phyloP scores from a whole-genome alignment of 2,329 filamentous ascomycete species.

The Nothomitra cinnamomea region DNA sequence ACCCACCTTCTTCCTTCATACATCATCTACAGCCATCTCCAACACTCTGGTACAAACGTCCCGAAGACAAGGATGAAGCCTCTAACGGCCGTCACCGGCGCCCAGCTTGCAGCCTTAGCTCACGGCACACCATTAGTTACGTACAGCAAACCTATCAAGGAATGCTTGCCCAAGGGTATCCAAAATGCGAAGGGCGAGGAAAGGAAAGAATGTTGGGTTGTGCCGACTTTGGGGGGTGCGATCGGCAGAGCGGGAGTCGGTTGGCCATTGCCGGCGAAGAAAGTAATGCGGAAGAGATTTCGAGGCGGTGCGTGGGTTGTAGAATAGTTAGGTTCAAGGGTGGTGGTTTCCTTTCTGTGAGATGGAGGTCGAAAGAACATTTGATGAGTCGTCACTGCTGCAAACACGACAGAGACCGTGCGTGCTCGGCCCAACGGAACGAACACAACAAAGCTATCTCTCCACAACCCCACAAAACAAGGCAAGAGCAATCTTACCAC shows the following conservation, averaged over 20 bases:
- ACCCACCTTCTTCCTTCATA: conserved; percentile 67
- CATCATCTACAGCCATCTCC: conserved; percentile 73
- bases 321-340: background rate
- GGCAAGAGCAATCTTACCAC: too few species aligned
- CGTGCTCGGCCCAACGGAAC: too few species aligned
- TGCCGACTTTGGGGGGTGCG: conserved; percentile 59
- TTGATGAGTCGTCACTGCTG: too few species aligned
- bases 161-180: conserved; percentile 39
- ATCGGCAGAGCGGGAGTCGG: conserved; percentile 45
- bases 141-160: conserved; percentile 84
- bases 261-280: conserved; percentile 75
- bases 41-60: conserved; percentile 44
- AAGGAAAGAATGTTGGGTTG: conserved; percentile 63
- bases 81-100: conserved; percentile 59
- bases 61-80: conserved; percentile 73
- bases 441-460: too few species aligned
- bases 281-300: conserved; percentile 64
- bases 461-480: too few species aligned
- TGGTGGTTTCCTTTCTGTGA: too few species aligned
- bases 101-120: conserved; percentile 61
- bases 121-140: conserved; percentile 70
- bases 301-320: conserved; percentile 6
- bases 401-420: too few species aligned
- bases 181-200: conserved; percentile 25
- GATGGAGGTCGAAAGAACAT: too few species aligned